Base-by-base conservation (phyloP, 2,329 filamentous ascomycete genomes). In the Fusarium sulawesiense region DNA sequence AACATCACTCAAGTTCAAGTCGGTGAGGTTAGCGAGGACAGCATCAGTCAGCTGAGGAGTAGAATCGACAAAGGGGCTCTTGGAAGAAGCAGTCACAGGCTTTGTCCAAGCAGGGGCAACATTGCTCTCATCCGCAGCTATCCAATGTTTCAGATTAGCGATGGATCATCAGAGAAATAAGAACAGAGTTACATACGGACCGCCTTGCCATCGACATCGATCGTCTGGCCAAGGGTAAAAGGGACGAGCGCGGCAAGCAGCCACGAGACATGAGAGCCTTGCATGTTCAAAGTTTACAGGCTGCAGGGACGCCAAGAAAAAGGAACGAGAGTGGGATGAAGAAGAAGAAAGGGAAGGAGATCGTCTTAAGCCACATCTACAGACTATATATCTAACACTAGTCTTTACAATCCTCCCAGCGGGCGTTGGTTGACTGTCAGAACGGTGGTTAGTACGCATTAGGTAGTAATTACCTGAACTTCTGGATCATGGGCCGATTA, bases 41-140 rank as follows among this genome's bases (percentile, higher is more conserved):
- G 70, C 72, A 25, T 81, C 76, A 3, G 80, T 82, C 56, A 82
- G 70, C 55, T 81, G 77, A 21, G 77, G 66, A 16, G 61, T 62
- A 44, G 79, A 76, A 54, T 62, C 66, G 20, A 56, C 57, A 34
- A 62, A 45, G 1, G 61, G 51, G 49, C 58, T 46, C 45, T 25
- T 70, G 1, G 66, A 67, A 2, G 62, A 49, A 6, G 56, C 40
- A 42, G 27, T 27, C 5, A 48, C 25, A 21, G 66, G 29, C 45
- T 53, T 25, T 9, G 47, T 44, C 66, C 58, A 67, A 11, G 70
- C 75, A 23, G 73, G 76, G 30, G 70, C 64, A 42, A 78, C 66
- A 42, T 72, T 78, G 20, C 60, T 64, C 23, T 69, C 53, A 23
- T 74, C 45, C 30, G 66, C 66, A n/a, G 66, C 66, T 70, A 29